A percentile compares a stretch with the other conserved stretches of the same genome.
phyloP scores from a whole-genome alignment of 331 rosid genomes.

The Rhamnella rubrinervis region DNA sequence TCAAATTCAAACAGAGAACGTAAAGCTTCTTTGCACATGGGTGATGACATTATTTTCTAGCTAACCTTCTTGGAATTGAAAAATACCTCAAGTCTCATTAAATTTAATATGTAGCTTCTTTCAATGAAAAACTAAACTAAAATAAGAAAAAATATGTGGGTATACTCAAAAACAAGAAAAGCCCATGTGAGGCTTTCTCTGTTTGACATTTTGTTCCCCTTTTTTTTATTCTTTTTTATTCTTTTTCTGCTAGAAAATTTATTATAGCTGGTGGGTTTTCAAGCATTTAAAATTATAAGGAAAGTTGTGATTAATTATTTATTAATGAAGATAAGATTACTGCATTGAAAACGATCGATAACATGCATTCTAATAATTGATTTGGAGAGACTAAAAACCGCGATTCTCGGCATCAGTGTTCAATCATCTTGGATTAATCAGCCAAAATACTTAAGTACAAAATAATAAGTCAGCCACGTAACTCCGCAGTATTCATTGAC shows the following conservation, averaged over 20 bases:
- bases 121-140: too few relatives aligned
- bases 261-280: constrained; percentile 8
- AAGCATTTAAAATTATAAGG: background rate
- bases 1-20: constrained; percentile 26
- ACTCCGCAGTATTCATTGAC: constrained; percentile 11
- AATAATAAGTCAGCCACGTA: background rate
- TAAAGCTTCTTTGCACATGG: constrained; percentile 50
- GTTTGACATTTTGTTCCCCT: too few relatives aligned
- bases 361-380: constrained; percentile 31
- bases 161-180: too few relatives aligned
- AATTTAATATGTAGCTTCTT: background rate
- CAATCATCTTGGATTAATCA: constrained; percentile 27
- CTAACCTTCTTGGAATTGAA: constrained; percentile 11
- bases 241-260: background rate
- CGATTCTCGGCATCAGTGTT: constrained; percentile 63
- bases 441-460: constrained; percentile 12
- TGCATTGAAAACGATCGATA: constrained; percentile 53
- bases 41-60: constrained; percentile 25
- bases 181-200: too few relatives aligned
- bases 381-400: constrained; percentile 40
- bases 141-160: too few relatives aligned
- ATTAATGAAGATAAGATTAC: constrained; percentile 39
- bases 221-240: too few relatives aligned
- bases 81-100: constrained; percentile 4
- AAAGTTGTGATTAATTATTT: constrained; percentile 10